Evolutionary conservation across 2,329 filamentous ascomycete species (phyloP), one percentile per base, ranked within the genome.

Genomic region (Fusarium kyushuense): DNA sequence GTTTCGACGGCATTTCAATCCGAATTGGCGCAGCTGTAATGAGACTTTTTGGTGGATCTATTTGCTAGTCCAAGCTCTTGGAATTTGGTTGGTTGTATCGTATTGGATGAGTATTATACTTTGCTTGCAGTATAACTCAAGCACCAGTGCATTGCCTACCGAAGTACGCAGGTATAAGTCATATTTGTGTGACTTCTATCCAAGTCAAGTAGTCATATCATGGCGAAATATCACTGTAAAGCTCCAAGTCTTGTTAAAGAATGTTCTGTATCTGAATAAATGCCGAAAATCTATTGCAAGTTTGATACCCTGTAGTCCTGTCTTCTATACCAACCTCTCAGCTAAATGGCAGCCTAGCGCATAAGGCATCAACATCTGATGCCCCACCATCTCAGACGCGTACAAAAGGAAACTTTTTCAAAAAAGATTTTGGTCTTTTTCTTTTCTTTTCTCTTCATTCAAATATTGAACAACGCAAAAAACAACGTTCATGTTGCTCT

Each of bases 381-480:
- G 69, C 71, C 73, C 72, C 73, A 72, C 72, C 29, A 58, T 21
- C 30, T n/a, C 29, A 40, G 47, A 51, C 51, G 54, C 41, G 42
- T 63, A 68, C 29, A 73, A 71, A 71, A 72, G 25, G 60, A 71
- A 57, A 35, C 25, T 40, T 42, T 45, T 33, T 29, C n/a, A 29
- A 54, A 56, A 58, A 74, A 63, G 67, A 59, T 63, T 36, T 40
- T 5, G 23, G 8, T 21, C 23, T 32, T 10, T 45, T 52, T 72
- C 70, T 57, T 57, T 63, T 59, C 65, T 69, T 72, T 72, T 59
- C 60, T 66, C 69, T 72, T 73, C 63, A 68, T 72, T 65, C 69
- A 74, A 75, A 75, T 75, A 74, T 77, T 82, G 80, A 82, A 83
- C 81, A 83, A 83, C 81, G 81, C 81, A 83, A 82, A 81, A 71